phyloP scores from a whole-genome alignment of 2,329 filamentous ascomycete species.

The Sphaerostilbella broomeana region DNA sequence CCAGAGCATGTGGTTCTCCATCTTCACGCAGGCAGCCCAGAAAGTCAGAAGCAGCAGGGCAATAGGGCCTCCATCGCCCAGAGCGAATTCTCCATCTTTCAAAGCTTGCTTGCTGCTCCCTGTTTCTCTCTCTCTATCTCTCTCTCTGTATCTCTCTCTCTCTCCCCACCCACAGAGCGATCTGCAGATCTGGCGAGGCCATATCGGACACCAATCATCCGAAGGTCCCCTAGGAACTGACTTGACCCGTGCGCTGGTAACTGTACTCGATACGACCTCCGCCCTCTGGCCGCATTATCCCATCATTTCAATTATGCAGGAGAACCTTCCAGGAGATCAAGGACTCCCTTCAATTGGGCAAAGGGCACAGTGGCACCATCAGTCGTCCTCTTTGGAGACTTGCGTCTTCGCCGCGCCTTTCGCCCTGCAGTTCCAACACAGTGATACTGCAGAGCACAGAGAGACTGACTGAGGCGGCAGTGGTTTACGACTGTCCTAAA shows the following conservation, averaged over 20 bases:
- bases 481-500: background rate
- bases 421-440: constrained; percentile 9
- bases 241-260: constrained; percentile 1
- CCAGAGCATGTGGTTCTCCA: too few relatives aligned
- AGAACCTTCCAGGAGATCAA: constrained; percentile 5
- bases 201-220: constrained; percentile 11
- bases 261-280: constrained; percentile 9
- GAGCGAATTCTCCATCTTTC: too few relatives aligned
- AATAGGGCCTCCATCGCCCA: too few relatives aligned
- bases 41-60: too few relatives aligned
- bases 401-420: constrained; percentile 8
- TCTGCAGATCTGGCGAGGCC: constrained; percentile 9
- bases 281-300: constrained; percentile 6
- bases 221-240: constrained; percentile 1
- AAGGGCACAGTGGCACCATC: constrained; percentile 9
- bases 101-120: too few relatives aligned
- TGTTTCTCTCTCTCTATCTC: too few relatives aligned
- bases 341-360: constrained; percentile 6
- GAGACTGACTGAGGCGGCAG: constrained; percentile 9
- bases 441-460: constrained; percentile 6
- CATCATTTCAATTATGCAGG: constrained; percentile 12
- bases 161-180: background rate
- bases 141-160: background rate
- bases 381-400: background rate
- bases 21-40: too few relatives aligned